phyloP scores from a whole-genome alignment of 352 stramenopile genomes.

The Phytophthora hybrid region DNA sequence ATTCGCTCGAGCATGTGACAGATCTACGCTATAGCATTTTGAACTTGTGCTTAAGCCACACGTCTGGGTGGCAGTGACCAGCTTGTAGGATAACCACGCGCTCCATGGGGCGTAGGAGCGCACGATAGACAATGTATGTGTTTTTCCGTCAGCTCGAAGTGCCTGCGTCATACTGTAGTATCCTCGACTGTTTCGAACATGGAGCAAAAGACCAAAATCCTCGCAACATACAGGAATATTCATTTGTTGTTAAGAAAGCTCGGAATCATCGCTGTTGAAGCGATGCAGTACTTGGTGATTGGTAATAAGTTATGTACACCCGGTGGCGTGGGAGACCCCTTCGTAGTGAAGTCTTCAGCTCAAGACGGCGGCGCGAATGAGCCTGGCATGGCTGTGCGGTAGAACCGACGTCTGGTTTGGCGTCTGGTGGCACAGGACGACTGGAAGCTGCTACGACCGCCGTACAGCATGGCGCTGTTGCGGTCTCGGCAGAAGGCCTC shows the following conservation, averaged over 20 bases:
- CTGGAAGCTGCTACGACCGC: constrained; percentile 28
- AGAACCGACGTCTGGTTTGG: constrained; percentile 58
- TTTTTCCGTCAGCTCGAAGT: constrained; percentile 15
- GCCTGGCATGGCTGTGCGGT: constrained; percentile 48
- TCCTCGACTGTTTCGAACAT: not conserved
- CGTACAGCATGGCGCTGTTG: constrained; percentile 37
- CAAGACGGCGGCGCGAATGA: constrained; percentile 37
- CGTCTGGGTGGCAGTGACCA: constrained; percentile 2
- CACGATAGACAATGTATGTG: constrained; percentile 15
- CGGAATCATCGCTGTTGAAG: constrained; percentile 11
- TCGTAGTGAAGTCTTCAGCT: constrained; percentile 18
- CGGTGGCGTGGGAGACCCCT: constrained; percentile 6
- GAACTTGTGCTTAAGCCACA: not conserved
- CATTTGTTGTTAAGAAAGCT: constrained; percentile 18
- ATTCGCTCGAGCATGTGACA: constrained; percentile 21
- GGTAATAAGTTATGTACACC: constrained; percentile 48
- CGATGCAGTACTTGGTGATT: constrained; percentile 17
- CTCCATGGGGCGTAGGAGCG: constrained; percentile 8
- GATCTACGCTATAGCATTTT: constrained; percentile 9
- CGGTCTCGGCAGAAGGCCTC: constrained; percentile 30
- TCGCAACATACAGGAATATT: not conserved
- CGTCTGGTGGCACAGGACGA: constrained; percentile 34
- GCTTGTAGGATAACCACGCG: constrained; percentile 32
- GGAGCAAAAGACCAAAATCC: not conserved
- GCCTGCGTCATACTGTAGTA: no score